phyloP scores from a whole-genome alignment of 805 yeast genomes.

The Citeromyces matritensis region DNA sequence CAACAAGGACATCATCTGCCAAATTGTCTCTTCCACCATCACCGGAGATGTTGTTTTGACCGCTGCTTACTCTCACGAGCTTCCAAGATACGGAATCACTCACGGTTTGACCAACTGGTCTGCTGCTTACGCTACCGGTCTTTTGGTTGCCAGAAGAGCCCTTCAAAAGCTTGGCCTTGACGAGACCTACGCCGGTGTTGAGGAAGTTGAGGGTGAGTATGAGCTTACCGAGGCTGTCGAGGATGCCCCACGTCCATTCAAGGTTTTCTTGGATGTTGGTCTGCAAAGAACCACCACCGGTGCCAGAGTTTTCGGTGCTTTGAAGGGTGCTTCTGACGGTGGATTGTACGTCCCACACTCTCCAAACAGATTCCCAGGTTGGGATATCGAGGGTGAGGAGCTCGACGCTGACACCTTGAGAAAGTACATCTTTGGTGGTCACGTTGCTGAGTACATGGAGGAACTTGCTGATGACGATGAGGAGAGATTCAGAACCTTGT shows the following conservation, averaged over 20 bases:
- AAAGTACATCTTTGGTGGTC: slow-evolving; percentile 99
- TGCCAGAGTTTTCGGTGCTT: slow-evolving; percentile 98
- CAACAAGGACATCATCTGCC: slow-evolving; percentile 98
- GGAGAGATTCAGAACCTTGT: slow-evolving; percentile 94
- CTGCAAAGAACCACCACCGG: slow-evolving; percentile 99
- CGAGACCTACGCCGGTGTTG: slow-evolving; percentile 97
- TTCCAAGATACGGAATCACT: slow-evolving; percentile 92
- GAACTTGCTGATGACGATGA: slow-evolving; percentile 99
- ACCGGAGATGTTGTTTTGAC: slow-evolving; percentile 93
- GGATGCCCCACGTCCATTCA: slow-evolving; percentile 99
- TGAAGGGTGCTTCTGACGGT: slow-evolving; percentile 99
- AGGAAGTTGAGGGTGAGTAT: slow-evolving; percentile 99
- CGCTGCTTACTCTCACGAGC: slow-evolving; percentile 98
- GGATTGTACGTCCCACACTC: slow-evolving; percentile 99
- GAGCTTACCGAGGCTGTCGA: slow-evolving; percentile 98
- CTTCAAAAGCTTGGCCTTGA: slow-evolving; percentile 95
- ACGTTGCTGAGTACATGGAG: slow-evolving; percentile 99
- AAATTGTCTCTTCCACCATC: slow-evolving; percentile 91
- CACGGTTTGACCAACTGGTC: slow-evolving; percentile 99
- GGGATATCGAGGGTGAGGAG: slow-evolving; percentile 98
- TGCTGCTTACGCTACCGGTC: slow-evolving; percentile 98
- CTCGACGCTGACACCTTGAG: slow-evolving; percentile 93
- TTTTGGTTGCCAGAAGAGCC: slow-evolving; percentile 97
- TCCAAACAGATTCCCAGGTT: slow-evolving; percentile 99
- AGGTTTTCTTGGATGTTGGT: slow-evolving; percentile 98